Evolutionary conservation across 2,329 filamentous ascomycete species (phyloP), one percentile per base, ranked within the genome.

Genomic region (Acrocalymma vagum): DNA sequence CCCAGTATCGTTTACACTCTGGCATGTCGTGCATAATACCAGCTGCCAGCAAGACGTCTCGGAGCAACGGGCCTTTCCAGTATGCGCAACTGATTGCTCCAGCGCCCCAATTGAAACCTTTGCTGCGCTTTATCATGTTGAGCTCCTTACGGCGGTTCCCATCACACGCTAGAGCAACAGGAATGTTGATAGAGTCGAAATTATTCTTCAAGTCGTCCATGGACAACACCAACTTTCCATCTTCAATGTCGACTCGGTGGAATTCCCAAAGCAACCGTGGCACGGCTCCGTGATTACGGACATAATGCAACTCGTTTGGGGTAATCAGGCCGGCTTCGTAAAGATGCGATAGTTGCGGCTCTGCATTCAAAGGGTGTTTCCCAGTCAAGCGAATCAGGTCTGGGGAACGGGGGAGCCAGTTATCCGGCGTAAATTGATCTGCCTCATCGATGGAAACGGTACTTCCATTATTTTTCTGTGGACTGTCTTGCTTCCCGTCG

Each of bases 91-190:
- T 72, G 9, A 82, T 71, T 0, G 78, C 80, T 23, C 72, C 78
- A 46, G 81, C 78, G 26, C 71, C 69, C 79, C 80, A 83, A 52
- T 81, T 78, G 27, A 83, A 74, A 0, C 80, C 80, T 45, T 77
- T 78, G 3, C 72, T 73, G 31, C 71, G 72, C 38, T 66, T 73
- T 32, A 78, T 62, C 63, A 78, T 72, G 45, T 80, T 81, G 28
- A 81, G 62, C 48, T 81, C 78, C 38, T 78, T 79, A 9, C 80
- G 73, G 5, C 80, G 69, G 52, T 82, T 82, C 16, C 79, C 80
- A 6, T 80, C 79, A 47, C 80, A 83, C 56, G 81, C 78, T 1
- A 83, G 65, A 2, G 77, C 76, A 14, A 83, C 74, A 39, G 72
- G 69, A 28, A 59, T 81, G 72, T 54, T 82, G 78, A n/a, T 68